These are phyloP conservation scores for Fraxinus greggii DNA, from an alignment of 305 asterid genomes.

Conservation along the genomic window DNA sequence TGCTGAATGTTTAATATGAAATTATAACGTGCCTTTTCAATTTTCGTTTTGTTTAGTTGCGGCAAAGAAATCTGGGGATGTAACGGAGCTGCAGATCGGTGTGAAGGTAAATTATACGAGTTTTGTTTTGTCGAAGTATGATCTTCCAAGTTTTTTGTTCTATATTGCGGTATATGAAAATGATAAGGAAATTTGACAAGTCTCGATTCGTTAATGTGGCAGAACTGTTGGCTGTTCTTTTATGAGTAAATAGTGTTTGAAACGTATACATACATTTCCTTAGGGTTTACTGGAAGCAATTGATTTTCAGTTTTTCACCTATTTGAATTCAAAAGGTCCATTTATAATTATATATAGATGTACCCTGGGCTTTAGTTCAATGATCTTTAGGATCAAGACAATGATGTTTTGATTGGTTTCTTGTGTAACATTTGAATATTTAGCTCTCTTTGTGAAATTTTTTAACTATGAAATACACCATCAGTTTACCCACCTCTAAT, in stretches of 20 bases:
- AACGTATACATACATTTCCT: neutral
- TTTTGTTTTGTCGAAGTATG: neutral
- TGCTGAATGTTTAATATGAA: neutral
- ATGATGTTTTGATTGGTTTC: neutral
- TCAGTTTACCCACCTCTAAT: neutral
- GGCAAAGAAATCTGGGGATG: slow-evolving; percentile 80
- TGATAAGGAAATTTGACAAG: neutral
- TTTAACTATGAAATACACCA: neutral
- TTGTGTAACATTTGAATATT: neutral
- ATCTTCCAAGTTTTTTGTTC: neutral
- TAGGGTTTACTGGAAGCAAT: neutral
- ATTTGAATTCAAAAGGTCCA: neutral
- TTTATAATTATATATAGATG: neutral
- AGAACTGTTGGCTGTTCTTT: neutral
- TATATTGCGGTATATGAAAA: neutral
- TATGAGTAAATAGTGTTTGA: neutral
- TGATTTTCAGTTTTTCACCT: neutral
- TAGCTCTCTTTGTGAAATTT: neutral
- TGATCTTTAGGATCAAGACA: neutral
- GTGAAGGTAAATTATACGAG: slow-evolving; percentile 58
- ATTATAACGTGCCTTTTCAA: neutral
- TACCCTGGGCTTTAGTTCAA: neutral
- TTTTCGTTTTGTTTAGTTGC: slow-evolving; percentile 36
- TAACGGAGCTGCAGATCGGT: slow-evolving; percentile 82
- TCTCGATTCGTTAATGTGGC: neutral